Conservation (phyloP, 2,329 filamentous ascomycete genomes). For the Ceratocystis cacaofunesta region DNA sequence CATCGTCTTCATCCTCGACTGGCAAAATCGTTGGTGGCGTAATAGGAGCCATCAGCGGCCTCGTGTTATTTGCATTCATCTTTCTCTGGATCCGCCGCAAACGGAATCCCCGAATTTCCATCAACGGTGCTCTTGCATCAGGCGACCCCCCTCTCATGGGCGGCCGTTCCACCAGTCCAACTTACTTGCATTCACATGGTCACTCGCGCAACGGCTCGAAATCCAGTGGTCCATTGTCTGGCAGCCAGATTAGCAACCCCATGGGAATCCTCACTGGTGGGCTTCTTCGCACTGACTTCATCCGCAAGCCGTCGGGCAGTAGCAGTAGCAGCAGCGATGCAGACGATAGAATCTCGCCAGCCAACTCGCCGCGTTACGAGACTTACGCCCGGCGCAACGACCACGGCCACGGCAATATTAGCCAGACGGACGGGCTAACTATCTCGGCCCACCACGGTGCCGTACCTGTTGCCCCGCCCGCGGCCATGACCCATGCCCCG, state of each 20-base stretch:
- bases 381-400: background rate
- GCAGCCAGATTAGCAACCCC: conserved; percentile 40
- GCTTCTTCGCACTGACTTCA: conserved; percentile 38
- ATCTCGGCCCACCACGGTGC: conserved; percentile 7
- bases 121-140: conserved; percentile 11
- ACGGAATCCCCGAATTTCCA: conserved; percentile 18
- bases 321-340: background rate
- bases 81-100: conserved; percentile 28
- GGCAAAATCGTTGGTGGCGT: conserved; percentile 35
- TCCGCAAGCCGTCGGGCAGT: conserved; percentile 26
- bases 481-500: conserved; percentile 5
- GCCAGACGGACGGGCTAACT: conserved; percentile 12
- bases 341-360: conserved; percentile 7
- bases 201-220: conserved; percentile 19
- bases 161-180: conserved; percentile 4
- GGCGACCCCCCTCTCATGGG: conserved; percentile 8
- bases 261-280: conserved; percentile 28
- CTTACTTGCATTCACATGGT: background rate
- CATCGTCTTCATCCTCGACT: conserved; percentile 20
- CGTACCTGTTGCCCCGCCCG: conserved; percentile 15
- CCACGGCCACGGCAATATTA: conserved; percentile 4
- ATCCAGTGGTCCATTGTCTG: conserved; percentile 27
- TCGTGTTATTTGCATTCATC: conserved; percentile 28
- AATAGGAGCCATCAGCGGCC: conserved; percentile 30
- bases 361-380: conserved; percentile 14